Percentiles rank a stretch among this genome's conserved stretches.
These are phyloP conservation scores for Oemleria cerasiformis DNA, from an alignment of 306 rosid genomes.

Conservation along the genomic window DNA sequence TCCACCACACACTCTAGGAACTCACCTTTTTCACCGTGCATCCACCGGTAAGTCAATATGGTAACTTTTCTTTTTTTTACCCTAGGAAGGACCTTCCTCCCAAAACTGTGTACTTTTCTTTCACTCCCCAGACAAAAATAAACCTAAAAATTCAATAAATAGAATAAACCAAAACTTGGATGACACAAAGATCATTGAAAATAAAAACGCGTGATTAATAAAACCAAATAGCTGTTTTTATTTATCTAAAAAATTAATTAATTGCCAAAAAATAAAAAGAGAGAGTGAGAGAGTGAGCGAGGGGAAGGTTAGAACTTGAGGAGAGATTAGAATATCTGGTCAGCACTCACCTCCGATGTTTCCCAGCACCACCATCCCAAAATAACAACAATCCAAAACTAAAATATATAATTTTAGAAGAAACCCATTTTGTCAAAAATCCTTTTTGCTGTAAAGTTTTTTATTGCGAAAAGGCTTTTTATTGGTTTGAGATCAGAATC, in stretches of 20 bases:
- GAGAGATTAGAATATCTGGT: constrained; percentile 39
- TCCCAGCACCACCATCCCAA: constrained; percentile 67
- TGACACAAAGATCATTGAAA: background rate
- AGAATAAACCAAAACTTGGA: background rate
- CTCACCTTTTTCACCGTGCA: background rate
- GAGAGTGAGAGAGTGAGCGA: background rate
- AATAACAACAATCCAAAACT: constrained; percentile 44
- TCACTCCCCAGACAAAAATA: background rate
- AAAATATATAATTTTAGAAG: constrained; percentile 1
- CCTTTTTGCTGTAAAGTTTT: constrained; percentile 17
- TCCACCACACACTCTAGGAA: background rate
- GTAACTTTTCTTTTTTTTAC: background rate
- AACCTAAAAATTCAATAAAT: background rate
- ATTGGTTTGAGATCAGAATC: background rate
- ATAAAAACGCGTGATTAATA: background rate
- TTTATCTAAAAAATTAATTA: background rate
- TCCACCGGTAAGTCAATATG: background rate
- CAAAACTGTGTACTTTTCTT: background rate
- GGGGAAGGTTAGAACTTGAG: background rate
- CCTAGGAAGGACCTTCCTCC: background rate
- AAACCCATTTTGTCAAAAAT: background rate
- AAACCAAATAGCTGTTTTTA: background rate
- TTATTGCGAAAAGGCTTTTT: background rate
- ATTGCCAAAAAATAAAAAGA: background rate
- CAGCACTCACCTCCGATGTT: constrained; percentile 80